Evolutionary conservation across 179 eudicot genomes (phyloP).

Genomic region (Spinacia oleracea): DNA sequence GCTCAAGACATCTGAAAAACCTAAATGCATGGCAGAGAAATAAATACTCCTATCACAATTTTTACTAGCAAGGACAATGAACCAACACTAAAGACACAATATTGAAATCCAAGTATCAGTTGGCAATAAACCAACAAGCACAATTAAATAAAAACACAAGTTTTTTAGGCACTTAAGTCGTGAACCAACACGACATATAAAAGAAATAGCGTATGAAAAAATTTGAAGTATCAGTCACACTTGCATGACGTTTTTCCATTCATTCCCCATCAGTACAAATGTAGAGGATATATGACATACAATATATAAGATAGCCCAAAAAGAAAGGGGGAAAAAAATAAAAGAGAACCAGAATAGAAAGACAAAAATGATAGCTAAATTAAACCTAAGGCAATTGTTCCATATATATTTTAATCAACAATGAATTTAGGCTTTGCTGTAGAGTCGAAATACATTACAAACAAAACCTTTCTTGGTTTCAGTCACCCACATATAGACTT

Average conservation of each 20-base stretch:
- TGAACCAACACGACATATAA: background rate
- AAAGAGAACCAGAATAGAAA: background rate
- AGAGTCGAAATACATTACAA: constrained; percentile 11
- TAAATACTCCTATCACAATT: background rate
- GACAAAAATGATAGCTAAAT: constrained; percentile 21
- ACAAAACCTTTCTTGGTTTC: constrained; percentile 6
- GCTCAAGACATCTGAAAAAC: no score
- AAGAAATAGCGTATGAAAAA: background rate
- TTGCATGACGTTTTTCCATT: constrained; percentile 11
- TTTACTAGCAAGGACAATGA: background rate
- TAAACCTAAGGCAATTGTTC: constrained; percentile 12
- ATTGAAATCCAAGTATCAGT: background rate
- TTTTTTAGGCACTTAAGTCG: no score
- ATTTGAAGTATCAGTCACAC: constrained; percentile 14
- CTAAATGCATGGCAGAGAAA: background rate
- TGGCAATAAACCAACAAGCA: background rate
- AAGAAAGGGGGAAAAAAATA: background rate
- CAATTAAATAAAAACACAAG: no score
- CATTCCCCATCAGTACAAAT: constrained; percentile 4
- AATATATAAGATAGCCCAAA: background rate
- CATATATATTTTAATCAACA: constrained; percentile 7
- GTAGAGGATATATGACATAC: background rate
- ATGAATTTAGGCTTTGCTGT: constrained; percentile 1
- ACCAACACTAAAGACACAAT: background rate
- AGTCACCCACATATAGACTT: constrained; percentile 10